phyloP scores from a whole-genome alignment of 768 basidiomycete genomes.

The Phylloporus sp. region DNA sequence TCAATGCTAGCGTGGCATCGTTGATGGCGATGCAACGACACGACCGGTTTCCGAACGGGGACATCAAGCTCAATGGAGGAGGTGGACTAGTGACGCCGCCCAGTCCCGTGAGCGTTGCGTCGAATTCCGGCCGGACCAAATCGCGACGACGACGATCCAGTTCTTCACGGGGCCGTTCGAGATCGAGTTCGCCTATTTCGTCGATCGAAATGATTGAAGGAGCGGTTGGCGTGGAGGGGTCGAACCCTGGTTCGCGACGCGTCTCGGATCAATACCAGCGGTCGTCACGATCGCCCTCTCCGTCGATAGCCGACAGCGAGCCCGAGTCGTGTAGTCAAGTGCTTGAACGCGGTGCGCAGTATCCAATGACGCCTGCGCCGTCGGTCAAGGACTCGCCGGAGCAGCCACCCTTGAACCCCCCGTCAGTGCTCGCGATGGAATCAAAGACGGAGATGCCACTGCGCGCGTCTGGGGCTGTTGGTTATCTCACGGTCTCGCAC shows the following conservation, averaged over 20 bases:
- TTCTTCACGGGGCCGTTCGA: constrained; percentile 36
- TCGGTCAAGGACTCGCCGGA: constrained; percentile 29
- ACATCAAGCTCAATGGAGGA: constrained; percentile 26
- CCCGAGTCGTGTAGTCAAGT: constrained; percentile 21
- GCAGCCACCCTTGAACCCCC: constrained; percentile 11
- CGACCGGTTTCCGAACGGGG: constrained; percentile 33
- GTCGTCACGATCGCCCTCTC: constrained; percentile 29
- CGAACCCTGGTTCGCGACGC: constrained; percentile 20
- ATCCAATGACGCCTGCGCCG: constrained; percentile 29
- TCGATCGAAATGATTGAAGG: constrained; percentile 33
- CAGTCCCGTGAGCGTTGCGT: constrained; percentile 65
- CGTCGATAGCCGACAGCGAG: constrained; percentile 28
- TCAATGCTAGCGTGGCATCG: constrained; percentile 30
- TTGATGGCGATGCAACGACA: constrained; percentile 34
- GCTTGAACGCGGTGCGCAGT: constrained; percentile 19
- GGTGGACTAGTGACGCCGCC: constrained; percentile 70
- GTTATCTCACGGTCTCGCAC: constrained; percentile 20
- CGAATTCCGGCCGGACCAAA: constrained; percentile 47
- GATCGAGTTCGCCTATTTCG: constrained; percentile 32
- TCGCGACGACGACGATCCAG: constrained; percentile 42
- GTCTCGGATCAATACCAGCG: constrained; percentile 21
- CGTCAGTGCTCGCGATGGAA: constrained; percentile 5
- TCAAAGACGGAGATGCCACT: constrained; percentile 17
- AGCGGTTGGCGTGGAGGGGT: constrained; percentile 12
- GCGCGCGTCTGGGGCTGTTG: constrained; percentile 25